Base-by-base conservation (phyloP, 371 early-diverging fungal species). In the Rhizomucor miehei region DNA sequence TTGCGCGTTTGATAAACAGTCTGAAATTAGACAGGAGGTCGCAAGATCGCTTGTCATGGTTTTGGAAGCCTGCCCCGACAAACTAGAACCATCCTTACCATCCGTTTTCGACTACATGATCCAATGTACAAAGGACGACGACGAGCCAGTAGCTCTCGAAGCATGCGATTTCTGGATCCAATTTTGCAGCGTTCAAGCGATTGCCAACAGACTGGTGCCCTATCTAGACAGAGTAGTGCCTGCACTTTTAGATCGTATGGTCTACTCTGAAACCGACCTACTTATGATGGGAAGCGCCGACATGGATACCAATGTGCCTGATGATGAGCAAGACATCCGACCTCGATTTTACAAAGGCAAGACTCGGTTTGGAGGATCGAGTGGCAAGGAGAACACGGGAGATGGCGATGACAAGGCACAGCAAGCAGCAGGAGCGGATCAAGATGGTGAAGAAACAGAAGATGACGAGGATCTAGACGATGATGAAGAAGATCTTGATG, bases 91-190 rank as follows among this genome's bases (percentile, higher is more conserved):
- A 13, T 82, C 89, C 62, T 73, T 97, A 44, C 75, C 80, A 47
- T 81, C 81, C 49, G 77, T 97, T 12, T 86, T 94, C 39, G 81
- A 88, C 54, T 98, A 93, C 74, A 95, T 98, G 92, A 80, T 98
- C n/a, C 80, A 79, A 60, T 89, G 89, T 55, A 92, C 91, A 24
- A 77, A 84, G 60, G 86, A 84, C 62, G 81, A 83, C 37, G 89
- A 93, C 39, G 85, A 88, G n/a, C 63, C 71, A 38, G 86, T 97
- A 6, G 95, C 95, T 16, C 68, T 95, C 54, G 95, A 95, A 72
- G 96, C 97, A 11, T 92, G 93, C 72, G 98, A 98, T 74, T 97
- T 98, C 70, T 98, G 97, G 97, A 69, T 93, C 19, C 88, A 89
- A 23, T 89, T 95, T 74, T 87, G 90, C 24, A 92, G 92, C 63